Percentiles rank a stretch among this genome's conserved stretches.
phyloP scores from a whole-genome alignment of 345 rosid genomes.

The Citrus australasica region DNA sequence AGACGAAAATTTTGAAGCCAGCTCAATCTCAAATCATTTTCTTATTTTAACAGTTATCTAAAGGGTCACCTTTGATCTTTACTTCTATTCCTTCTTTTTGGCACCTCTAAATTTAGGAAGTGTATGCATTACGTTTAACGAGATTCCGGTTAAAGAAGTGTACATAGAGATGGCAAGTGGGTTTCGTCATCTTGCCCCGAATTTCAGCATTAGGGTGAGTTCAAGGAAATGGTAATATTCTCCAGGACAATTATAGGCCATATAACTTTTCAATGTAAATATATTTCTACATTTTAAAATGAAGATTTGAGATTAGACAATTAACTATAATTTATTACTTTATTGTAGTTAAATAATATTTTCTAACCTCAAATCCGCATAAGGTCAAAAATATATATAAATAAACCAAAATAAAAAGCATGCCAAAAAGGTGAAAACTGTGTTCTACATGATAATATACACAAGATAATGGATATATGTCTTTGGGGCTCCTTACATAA shows the following conservation, averaged over 20 bases:
- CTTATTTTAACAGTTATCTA: constrained; percentile 1
- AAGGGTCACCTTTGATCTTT: not conserved
- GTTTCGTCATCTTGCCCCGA: constrained; percentile 8
- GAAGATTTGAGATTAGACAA: too few species aligned
- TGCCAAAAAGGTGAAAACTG: not conserved
- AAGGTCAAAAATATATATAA: too few species aligned
- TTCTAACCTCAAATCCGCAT: not conserved
- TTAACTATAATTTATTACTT: too few species aligned
- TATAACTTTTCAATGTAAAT: too few species aligned
- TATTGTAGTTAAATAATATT: too few species aligned
- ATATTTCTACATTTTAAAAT: too few species aligned
- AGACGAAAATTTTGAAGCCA: not conserved
- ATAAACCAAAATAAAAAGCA: not conserved
- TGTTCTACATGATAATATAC: not conserved
- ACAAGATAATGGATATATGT: not conserved
- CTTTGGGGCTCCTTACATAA: not conserved
- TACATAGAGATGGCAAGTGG: not conserved
- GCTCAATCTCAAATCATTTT: not conserved
- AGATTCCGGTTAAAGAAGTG: constrained; percentile 7
- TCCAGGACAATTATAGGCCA: not conserved
- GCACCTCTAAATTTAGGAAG: constrained; percentile 1
- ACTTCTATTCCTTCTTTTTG: not conserved
- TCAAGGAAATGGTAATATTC: too few species aligned
- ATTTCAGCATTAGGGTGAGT: not conserved
- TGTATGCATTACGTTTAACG: not conserved